A percentile compares a stretch with the other conserved stretches of the same genome.
Evolutionary conservation across 2,329 filamentous ascomycete genomes (phyloP).

Genomic region (Penicillium aurantiogriseum): DNA sequence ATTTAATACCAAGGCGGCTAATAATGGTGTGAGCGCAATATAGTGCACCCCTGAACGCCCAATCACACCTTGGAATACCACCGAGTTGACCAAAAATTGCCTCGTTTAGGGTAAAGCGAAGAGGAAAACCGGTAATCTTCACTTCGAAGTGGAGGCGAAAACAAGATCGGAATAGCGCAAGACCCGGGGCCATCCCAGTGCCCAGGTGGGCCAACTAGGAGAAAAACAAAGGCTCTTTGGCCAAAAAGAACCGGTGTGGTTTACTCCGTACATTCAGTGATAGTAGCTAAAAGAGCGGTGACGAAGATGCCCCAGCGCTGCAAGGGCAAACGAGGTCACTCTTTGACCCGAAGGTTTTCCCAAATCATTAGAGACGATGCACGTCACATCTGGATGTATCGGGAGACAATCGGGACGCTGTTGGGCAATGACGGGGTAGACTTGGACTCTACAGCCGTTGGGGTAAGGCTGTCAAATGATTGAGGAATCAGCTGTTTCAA

Average conservation of each 20-base stretch:
- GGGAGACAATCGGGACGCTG: neutral
- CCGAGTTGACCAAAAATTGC: neutral
- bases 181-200: too few species aligned
- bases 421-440: neutral
- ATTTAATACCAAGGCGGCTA: neutral
- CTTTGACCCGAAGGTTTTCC: neutral
- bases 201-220: too few species aligned
- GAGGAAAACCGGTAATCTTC: neutral
- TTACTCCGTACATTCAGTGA: neutral
- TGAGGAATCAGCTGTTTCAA: neutral
- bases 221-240: neutral
- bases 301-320: neutral
- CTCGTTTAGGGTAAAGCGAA: neutral
- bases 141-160: neutral
- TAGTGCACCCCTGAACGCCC: neutral
- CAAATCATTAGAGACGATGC: neutral
- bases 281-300: conserved; percentile 5
- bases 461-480: neutral
- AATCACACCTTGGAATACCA: neutral
- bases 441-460: neutral
- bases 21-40: neutral
- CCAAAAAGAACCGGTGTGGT: neutral
- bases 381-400: neutral
- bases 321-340: neutral
- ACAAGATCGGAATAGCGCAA: too few species aligned